phyloP scores from a whole-genome alignment of 2,329 filamentous ascomycete species.

The Nigrospora oryzae region DNA sequence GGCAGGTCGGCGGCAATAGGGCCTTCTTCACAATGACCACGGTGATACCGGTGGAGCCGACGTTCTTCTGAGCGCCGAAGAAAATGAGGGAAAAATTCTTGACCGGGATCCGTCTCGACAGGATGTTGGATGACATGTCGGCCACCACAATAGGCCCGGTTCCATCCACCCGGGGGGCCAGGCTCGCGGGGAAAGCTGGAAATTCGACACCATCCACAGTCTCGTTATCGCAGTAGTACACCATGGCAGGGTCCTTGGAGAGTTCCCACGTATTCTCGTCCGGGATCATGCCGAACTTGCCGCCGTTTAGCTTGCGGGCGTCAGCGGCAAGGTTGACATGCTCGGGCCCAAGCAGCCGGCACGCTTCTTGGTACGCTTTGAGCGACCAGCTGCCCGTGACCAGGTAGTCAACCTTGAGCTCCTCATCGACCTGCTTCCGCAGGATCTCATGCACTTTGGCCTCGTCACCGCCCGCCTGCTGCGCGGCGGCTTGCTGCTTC shows the following conservation, averaged over 20 bases:
- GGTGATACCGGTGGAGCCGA: conserved; percentile 78
- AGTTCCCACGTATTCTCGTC: conserved; percentile 69
- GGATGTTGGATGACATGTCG: conserved; percentile 92
- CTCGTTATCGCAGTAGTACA: conserved; percentile 92
- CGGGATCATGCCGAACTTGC: conserved; percentile 82
- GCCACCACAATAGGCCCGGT: conserved; percentile 72
- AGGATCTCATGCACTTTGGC: conserved; percentile 47
- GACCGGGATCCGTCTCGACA: conserved; percentile 70
- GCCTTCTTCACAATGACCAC: conserved; percentile 78
- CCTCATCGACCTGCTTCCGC: conserved; percentile 54
- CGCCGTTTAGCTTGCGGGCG: conserved; percentile 53
- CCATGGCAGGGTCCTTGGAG: conserved; percentile 59
- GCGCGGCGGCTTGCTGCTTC: conserved; percentile 50
- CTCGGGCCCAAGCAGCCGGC: conserved; percentile 66
- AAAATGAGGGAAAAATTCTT: conserved; percentile 78
- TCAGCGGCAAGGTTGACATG: conserved; percentile 76
- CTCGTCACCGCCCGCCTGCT: conserved; percentile 43
- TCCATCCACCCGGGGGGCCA: conserved; percentile 50
- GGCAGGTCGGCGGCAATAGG: conserved; percentile 59
- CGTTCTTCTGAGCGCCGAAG: conserved; percentile 91
- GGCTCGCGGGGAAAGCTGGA: conserved; percentile 55
- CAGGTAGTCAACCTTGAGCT: conserved; percentile 80
- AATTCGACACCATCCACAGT: conserved; percentile 93
- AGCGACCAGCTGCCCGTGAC: conserved; percentile 86
- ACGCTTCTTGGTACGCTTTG: conserved; percentile 80